These are phyloP conservation scores for Neobulgaria alba DNA, from an alignment of 2,329 filamentous ascomycete genomes.

Conservation along the genomic window DNA sequence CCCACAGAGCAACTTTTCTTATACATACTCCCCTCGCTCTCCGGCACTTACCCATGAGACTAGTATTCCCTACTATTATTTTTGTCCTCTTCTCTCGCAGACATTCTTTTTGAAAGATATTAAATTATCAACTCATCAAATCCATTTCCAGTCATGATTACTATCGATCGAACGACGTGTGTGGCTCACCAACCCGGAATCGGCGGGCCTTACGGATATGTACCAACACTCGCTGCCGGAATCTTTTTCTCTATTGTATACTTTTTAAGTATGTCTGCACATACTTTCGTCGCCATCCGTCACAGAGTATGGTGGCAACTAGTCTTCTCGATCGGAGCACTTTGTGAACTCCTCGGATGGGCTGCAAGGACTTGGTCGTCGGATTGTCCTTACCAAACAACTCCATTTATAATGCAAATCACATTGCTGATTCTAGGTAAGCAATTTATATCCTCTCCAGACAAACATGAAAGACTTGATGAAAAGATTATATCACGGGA, in stretches of 20 bases:
- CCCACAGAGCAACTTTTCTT: too few relatives aligned
- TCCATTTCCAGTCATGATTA: too few relatives aligned
- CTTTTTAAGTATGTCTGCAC: constrained; percentile 31
- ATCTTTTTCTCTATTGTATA: constrained; percentile 40
- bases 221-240: constrained; percentile 26
- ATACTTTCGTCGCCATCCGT: constrained; percentile 34
- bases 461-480: too few relatives aligned
- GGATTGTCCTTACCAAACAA: constrained; percentile 25
- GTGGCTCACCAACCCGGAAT: background rate
- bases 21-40: too few relatives aligned
- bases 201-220: constrained; percentile 11
- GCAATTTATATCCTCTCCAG: background rate
- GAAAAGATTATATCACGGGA: too few relatives aligned
- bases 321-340: constrained; percentile 37
- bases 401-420: constrained; percentile 31
- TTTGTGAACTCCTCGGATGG: constrained; percentile 29
- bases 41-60: too few relatives aligned
- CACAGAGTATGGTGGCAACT: constrained; percentile 41
- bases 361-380: constrained; percentile 23
- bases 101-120: too few relatives aligned
- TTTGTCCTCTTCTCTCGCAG: too few relatives aligned
- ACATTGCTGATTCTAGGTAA: constrained; percentile 37
- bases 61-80: too few relatives aligned
- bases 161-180: background rate
- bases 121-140: too few relatives aligned